Evolutionary conservation across 2,329 filamentous ascomycete genomes (phyloP).

Genomic region (Trichophyton schoenleinii): DNA sequence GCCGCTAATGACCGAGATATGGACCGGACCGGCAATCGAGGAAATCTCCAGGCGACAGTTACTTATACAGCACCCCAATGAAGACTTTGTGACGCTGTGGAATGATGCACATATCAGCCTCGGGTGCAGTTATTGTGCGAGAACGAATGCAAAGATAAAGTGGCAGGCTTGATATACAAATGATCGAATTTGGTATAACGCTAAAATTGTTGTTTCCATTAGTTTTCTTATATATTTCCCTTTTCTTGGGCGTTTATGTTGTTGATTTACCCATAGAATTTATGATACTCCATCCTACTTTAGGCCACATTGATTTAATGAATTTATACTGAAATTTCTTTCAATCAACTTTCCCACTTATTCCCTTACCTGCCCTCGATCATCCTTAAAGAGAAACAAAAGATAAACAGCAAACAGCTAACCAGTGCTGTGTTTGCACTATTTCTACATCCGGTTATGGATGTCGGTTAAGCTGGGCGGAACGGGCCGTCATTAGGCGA

Average conservation of each 20-base stretch:
- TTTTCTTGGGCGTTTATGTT: background rate
- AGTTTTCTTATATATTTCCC: background rate
- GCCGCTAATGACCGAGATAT: constrained; percentile 24
- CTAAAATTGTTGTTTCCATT: background rate
- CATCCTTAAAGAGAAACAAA: no score
- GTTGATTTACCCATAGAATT: no score
- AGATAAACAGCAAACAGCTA: no score
- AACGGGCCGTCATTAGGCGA: background rate
- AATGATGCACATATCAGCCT: constrained; percentile 26
- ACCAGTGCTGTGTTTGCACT: no score
- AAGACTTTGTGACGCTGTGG: constrained; percentile 23
- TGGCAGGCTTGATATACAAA: constrained; percentile 7
- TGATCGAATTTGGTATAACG: background rate
- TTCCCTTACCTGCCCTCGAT: no score
- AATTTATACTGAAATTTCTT: no score
- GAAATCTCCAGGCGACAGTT: constrained; percentile 22
- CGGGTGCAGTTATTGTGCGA: constrained; percentile 24
- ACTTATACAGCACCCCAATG: constrained; percentile 22
- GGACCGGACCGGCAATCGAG: constrained; percentile 26
- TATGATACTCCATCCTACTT: no score
- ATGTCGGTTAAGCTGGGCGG: background rate
- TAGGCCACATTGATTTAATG: no score
- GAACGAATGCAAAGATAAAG: constrained; percentile 6
- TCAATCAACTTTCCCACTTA: no score
- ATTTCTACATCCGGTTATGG: no score